Evolutionary conservation across 176 grass and related monocot species (phyloP), one percentile per base, ranked within the genome.

Genomic region (Oryza brachyantha): DNA sequence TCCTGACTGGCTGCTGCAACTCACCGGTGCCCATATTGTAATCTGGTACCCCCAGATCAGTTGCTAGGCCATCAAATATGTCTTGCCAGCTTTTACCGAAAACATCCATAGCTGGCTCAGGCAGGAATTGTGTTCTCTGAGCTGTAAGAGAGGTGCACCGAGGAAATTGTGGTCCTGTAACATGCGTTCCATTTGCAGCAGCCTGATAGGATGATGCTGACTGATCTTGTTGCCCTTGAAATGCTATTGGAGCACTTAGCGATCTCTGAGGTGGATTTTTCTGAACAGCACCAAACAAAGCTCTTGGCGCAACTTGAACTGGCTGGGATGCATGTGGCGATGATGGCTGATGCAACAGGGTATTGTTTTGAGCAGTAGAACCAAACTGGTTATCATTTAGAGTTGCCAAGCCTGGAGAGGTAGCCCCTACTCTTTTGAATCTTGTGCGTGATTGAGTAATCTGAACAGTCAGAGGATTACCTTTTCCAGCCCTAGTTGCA

Each of bases 21-120:
- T 40, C 24, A 5, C 35, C 12, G 16, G 74, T 42, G 45, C 73
- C 75, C 22, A 41, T 64, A 62, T 8, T 59, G 75, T 79, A 77
- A 65, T 76, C 85, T 7, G 74, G 34, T 72, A 93, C 88, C 12
- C 78, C 92, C 41, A 93, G 73, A 60, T 99, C 86, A 75, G 84
- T 85, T 85, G 88, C 81, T 70, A 99, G 72, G 54, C 79, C 86
- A 61, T 82, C 90, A 77, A 99, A 75, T 79, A 99, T 86, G 84
- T 96, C 96, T 84, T 82, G 48, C 96, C 96, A 93, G 86, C 92
- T 96, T 84, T 87, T 86, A 17, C 84, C 57, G 67, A 45, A 46
- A 87, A 93, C 67, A 89, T 99, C 88, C 25, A 62, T 43, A 61
- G 69, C 42, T 75, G 68, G 62, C 32, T 75, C 55, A 31, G 28